phyloP scores from a whole-genome alignment of 1,284 basidiomycete genomes.

The Rhodotorula sp. region DNA sequence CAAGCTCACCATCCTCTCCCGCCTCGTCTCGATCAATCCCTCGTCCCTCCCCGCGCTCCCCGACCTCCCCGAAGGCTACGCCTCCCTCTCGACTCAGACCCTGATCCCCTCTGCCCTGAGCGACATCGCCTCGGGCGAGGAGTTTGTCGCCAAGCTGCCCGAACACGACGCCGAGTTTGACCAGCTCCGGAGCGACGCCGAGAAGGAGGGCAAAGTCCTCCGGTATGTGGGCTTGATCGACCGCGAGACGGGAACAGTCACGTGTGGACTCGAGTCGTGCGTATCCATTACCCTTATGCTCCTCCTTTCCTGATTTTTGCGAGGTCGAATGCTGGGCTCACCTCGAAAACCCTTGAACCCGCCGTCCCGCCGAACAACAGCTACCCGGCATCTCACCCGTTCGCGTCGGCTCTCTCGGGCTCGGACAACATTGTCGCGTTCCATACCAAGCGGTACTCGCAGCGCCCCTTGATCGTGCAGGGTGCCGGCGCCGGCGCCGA shows the following conservation, averaged over 20 bases:
- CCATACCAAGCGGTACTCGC: slow-evolving; percentile 76
- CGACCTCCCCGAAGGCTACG: slow-evolving; percentile 65
- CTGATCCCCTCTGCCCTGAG: slow-evolving; percentile 77
- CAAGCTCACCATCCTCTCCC: slow-evolving; percentile 91
- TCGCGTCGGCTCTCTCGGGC: slow-evolving; percentile 89
- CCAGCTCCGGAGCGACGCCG: slow-evolving; percentile 71
- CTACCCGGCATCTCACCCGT: slow-evolving; percentile 84
- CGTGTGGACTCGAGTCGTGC: slow-evolving; percentile 82
- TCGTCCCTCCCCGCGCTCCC: slow-evolving; percentile 45
- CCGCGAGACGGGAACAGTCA: slow-evolving; percentile 67
- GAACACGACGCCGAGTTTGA: slow-evolving; percentile 82
- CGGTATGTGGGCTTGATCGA: slow-evolving; percentile 95
- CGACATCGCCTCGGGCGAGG: slow-evolving; percentile 66
- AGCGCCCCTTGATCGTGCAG: slow-evolving; percentile 84
- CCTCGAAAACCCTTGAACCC: slow-evolving; percentile 19
- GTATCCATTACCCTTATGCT: slow-evolving; percentile 29
- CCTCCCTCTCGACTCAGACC: slow-evolving; percentile 76
- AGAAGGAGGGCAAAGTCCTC: slow-evolving; percentile 73
- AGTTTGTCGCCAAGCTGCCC: slow-evolving; percentile 75
- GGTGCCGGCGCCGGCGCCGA: slow-evolving; percentile 94
- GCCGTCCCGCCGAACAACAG: slow-evolving; percentile 51
- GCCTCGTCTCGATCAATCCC: slow-evolving; percentile 60
- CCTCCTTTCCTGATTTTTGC: neutral
- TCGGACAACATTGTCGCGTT: slow-evolving; percentile 99
- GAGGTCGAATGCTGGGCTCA: neutral